Evolutionary conservation across 495 filamentous ascomycete species (phyloP).

Genomic region (Neurospora sublineolata): DNA sequence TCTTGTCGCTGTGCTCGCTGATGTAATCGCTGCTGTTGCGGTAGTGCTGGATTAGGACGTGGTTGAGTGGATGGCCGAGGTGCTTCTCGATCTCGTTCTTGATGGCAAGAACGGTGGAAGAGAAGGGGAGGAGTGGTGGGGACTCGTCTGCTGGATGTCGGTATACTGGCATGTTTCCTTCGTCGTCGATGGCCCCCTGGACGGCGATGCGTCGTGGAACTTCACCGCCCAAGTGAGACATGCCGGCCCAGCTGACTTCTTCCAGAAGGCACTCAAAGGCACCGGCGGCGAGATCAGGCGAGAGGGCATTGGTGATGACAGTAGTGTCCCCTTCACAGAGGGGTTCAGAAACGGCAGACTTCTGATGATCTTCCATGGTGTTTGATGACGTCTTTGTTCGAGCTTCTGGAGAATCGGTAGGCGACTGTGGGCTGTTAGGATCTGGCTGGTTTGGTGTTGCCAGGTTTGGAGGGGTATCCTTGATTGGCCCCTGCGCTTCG

Average conservation of each 20-base stretch:
- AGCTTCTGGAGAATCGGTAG: not conserved
- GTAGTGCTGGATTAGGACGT: constrained; percentile 88
- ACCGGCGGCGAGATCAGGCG: constrained; percentile 33
- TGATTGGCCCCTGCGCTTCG: not conserved
- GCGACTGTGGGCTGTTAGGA: not conserved
- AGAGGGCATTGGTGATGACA: constrained; percentile 59
- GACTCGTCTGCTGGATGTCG: constrained; percentile 89
- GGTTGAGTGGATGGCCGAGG: constrained; percentile 76
- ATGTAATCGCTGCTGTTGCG: constrained; percentile 87
- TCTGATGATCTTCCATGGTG: not conserved
- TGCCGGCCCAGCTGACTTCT: constrained; percentile 82
- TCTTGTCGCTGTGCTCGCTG: constrained; percentile 95
- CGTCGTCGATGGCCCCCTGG: constrained; percentile 58
- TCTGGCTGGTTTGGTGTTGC: not conserved
- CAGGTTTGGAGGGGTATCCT: not conserved
- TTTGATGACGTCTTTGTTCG: not conserved
- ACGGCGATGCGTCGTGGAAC: constrained; percentile 91
- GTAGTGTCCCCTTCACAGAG: constrained; percentile 68
- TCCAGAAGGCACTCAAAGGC: constrained; percentile 59
- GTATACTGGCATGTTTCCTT: constrained; percentile 81
- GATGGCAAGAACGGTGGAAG: constrained; percentile 56
- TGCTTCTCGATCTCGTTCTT: constrained; percentile 53
- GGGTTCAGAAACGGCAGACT: constrained; percentile 12
- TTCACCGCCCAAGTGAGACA: constrained; percentile 85
- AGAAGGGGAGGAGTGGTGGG: constrained; percentile 65